Conservation (phyloP, 2,329 filamentous ascomycete species). For the Diaporthe sp. region DNA sequence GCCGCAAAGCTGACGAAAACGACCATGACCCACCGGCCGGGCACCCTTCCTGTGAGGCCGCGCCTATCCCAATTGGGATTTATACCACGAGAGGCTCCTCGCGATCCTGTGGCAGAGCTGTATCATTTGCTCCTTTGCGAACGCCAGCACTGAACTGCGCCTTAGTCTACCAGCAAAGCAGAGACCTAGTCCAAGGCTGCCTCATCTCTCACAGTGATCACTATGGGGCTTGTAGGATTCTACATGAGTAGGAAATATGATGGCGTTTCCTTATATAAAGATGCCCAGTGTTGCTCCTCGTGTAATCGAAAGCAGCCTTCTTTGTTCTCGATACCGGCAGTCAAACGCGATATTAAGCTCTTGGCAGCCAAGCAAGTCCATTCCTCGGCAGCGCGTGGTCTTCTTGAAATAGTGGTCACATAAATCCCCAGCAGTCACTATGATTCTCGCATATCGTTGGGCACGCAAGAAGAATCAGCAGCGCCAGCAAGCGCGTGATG, state of each 20-base stretch:
- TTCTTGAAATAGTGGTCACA: background rate
- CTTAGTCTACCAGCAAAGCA: background rate
- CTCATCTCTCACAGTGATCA: background rate
- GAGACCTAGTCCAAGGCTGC: conserved; percentile 4
- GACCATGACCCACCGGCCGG: background rate
- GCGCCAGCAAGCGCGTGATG: conserved; percentile 10
- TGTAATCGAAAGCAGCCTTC: background rate
- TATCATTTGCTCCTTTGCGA: conserved; percentile 25
- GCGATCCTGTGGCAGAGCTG: conserved; percentile 2
- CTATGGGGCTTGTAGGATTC: background rate
- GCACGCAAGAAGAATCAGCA: conserved; percentile 43
- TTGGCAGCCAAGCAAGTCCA: background rate
- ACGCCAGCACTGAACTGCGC: background rate
- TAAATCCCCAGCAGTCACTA: conserved; percentile 35
- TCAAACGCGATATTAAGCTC: background rate
- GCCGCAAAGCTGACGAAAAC: background rate
- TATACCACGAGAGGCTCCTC: conserved; percentile 30
- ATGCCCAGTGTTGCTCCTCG: background rate
- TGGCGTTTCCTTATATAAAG: background rate
- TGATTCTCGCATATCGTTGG: conserved; percentile 45
- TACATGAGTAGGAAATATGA: background rate
- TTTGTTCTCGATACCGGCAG: background rate
- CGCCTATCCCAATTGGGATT: conserved; percentile 26
- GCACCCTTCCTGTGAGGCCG: background rate
- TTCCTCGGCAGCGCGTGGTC: no score